phyloP scores from a whole-genome alignment of 352 stramenopile species.

The Phytophthora meadii region DNA sequence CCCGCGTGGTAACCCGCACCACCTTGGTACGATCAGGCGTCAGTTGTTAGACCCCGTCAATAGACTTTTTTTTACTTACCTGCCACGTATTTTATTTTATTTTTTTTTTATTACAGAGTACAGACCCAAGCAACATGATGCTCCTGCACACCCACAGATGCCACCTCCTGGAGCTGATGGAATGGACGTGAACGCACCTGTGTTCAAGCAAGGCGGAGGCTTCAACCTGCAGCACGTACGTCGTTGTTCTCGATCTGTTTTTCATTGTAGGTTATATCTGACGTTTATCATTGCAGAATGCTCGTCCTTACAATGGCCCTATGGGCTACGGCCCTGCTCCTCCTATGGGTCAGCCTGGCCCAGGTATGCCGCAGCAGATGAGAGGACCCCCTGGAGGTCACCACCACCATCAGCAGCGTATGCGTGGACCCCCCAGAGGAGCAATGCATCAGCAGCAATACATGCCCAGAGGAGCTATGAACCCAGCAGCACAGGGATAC shows the following conservation, averaged over 20 bases:
- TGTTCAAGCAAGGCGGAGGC: conserved; percentile 48
- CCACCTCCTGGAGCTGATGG: conserved; percentile 31
- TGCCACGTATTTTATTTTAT: not conserved
- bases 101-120: conserved; percentile 38
- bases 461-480: conserved; percentile 49
- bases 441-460: conserved; percentile 54
- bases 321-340: conserved; percentile 46
- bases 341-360: conserved; percentile 34
- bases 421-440: conserved; percentile 47
- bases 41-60: not conserved
- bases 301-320: conserved; percentile 48
- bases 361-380: conserved; percentile 56
- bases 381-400: conserved; percentile 45
- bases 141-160: conserved; percentile 32
- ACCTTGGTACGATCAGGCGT: conserved; percentile 34
- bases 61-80: conserved; percentile 1
- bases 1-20: conserved; percentile 50
- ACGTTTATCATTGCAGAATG: conserved; percentile 23
- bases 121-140: conserved; percentile 48
- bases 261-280: not conserved
- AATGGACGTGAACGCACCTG: conserved; percentile 50
- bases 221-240: conserved; percentile 57
- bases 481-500: conserved; percentile 46
- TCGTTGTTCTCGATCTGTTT: conserved; percentile 10
- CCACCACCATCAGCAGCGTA: conserved; percentile 48